Conservation (phyloP, 768 basidiomycete species). For the Trametes cinnabarina region DNA sequence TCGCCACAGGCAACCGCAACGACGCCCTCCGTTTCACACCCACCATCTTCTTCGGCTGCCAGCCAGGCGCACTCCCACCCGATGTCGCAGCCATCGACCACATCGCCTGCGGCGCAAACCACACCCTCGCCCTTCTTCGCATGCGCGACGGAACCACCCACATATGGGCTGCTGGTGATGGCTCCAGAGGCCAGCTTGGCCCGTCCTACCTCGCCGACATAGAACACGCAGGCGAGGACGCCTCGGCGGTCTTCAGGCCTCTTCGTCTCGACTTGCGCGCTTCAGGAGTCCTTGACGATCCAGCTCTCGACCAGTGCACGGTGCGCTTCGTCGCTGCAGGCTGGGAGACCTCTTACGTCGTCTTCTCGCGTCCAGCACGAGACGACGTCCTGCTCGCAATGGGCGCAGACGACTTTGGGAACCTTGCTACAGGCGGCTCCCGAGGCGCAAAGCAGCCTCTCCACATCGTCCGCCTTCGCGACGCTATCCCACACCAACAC, state of each 20-base stretch:
- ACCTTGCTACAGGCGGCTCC: constrained; percentile 62
- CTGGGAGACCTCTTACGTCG: constrained; percentile 86
- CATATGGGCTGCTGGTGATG: constrained; percentile 78
- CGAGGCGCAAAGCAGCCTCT: constrained; percentile 26
- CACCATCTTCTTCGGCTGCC: constrained; percentile 33
- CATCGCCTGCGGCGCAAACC: constrained; percentile 74
- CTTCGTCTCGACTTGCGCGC: constrained; percentile 37
- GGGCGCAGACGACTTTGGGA: constrained; percentile 84
- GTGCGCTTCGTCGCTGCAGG: constrained; percentile 55
- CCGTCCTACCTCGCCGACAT: constrained; percentile 28
- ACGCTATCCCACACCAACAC: constrained; percentile 11
- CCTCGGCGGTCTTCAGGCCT: constrained; percentile 44
- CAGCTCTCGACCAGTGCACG: constrained; percentile 38
- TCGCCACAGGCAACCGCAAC: constrained; percentile 38
- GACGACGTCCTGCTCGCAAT: constrained; percentile 68
- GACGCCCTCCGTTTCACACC: constrained; percentile 41
- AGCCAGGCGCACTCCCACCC: constrained; percentile 27
- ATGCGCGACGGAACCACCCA: constrained; percentile 33
- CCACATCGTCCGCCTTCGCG: constrained; percentile 41
- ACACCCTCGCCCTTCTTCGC: constrained; percentile 67
- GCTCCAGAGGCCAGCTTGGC: constrained; percentile 71
- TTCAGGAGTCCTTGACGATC: constrained; percentile 31
- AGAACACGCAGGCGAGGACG: neutral
- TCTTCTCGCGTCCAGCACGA: constrained; percentile 43
- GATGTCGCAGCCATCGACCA: constrained; percentile 37